Evolutionary conservation across 108 stramenopile genomes (phyloP).

Genomic region (Cyclotella distinguenda): DNA sequence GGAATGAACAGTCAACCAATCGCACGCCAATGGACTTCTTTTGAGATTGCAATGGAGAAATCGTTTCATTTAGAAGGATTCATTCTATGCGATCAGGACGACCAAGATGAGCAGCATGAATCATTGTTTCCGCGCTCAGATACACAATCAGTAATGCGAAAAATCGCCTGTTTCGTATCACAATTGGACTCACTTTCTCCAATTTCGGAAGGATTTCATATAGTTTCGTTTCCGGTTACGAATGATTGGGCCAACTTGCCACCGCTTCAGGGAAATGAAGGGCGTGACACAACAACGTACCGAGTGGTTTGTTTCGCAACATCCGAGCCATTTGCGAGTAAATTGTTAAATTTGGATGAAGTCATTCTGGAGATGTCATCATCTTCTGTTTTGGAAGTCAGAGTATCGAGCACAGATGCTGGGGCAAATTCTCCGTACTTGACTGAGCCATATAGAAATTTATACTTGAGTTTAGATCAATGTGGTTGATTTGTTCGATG

Average conservation of each 20-base stretch:
- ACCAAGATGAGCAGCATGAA: conserved; percentile 12
- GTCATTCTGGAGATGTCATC: conserved; percentile 35
- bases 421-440: conserved; percentile 40
- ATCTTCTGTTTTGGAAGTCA: conserved; percentile 42
- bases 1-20: conserved; percentile 52
- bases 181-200: conserved; percentile 37
- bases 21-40: conserved; percentile 48
- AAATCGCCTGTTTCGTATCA: conserved; percentile 36
- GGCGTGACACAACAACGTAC: conserved; percentile 6
- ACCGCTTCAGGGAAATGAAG: not conserved
- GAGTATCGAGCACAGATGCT: conserved; percentile 24
- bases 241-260: conserved; percentile 33
- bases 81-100: conserved; percentile 9
- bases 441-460: conserved; percentile 37
- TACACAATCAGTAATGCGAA: conserved; percentile 20
- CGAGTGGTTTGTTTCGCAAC: conserved; percentile 40
- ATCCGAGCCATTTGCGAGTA: conserved; percentile 44
- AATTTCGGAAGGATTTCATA: conserved; percentile 44
- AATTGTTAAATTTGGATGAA: conserved; percentile 41
- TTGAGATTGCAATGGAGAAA: conserved; percentile 45
- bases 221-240: conserved; percentile 42
- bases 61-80: conserved; percentile 52
- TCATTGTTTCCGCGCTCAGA: conserved; percentile 18
- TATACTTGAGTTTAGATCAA: conserved; percentile 40
- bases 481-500: not conserved